A percentile compares a stretch with the other conserved stretches of the same genome.
Evolutionary conservation across 257 asterid genomes (phyloP).

Genomic region (Fraxinus quadrangulata): DNA sequence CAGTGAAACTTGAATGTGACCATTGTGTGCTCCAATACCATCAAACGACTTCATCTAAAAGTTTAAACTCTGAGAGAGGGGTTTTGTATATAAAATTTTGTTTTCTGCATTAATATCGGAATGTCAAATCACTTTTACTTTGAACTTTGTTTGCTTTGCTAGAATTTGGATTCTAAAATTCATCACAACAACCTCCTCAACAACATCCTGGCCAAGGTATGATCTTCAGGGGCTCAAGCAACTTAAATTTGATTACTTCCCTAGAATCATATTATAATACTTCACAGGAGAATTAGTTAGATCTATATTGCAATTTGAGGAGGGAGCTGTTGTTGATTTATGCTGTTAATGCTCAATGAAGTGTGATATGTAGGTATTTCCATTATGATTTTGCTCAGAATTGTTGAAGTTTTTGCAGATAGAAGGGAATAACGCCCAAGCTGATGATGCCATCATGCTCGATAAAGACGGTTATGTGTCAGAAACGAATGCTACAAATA

Average conservation of each 20-base stretch:
- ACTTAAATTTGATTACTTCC: conserved; percentile 2
- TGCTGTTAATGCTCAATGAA: conserved; percentile 4
- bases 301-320: background rate
- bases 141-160: conserved; percentile 29
- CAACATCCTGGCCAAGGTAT: conserved; percentile 91
- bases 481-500: conserved; percentile 90
- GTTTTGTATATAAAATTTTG: background rate
- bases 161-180: conserved; percentile 93
- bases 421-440: conserved; percentile 82
- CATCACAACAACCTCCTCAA: conserved; percentile 92
- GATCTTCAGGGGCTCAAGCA: conserved; percentile 3
- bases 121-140: background rate
- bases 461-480: conserved; percentile 91
- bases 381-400: background rate
- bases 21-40: background rate
- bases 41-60: background rate
- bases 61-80: background rate
- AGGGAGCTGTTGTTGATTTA: background rate
- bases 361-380: conserved; percentile 13
- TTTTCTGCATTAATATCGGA: background rate
- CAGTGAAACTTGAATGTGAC: background rate
- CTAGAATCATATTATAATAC: background rate
- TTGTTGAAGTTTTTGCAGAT: conserved; percentile 50
- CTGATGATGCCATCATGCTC: conserved; percentile 93
- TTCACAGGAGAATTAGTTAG: background rate